phyloP scores from a whole-genome alignment of 164 flowering plant genomes.

The Nelumbo lutea region DNA sequence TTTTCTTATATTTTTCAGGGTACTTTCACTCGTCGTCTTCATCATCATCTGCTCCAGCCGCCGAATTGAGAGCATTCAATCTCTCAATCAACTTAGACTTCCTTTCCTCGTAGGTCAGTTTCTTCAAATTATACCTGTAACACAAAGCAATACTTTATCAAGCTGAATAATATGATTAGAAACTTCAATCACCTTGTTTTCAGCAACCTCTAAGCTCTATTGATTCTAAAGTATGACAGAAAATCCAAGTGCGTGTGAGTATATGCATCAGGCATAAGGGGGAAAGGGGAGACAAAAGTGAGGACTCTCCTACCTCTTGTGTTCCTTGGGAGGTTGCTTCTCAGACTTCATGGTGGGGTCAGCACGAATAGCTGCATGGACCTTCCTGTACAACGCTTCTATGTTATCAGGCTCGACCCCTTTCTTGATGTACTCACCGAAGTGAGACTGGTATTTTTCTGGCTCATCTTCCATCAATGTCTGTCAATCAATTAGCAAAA shows the following conservation, averaged over 20 bases:
- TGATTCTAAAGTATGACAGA: too few species aligned
- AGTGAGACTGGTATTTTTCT: slow-evolving; percentile 37
- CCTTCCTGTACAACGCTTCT: slow-evolving; percentile 35
- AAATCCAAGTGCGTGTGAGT: too few species aligned
- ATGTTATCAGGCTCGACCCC: slow-evolving; percentile 28
- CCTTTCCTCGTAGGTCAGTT: slow-evolving; percentile 54
- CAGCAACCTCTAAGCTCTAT: too few species aligned
- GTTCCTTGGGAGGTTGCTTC: slow-evolving; percentile 30
- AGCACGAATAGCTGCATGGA: slow-evolving; percentile 42
- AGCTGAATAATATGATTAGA: too few species aligned
- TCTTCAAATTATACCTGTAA: slow-evolving; percentile 53
- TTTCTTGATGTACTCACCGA: slow-evolving; percentile 32
- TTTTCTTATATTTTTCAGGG: background rate
- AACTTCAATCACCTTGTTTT: too few species aligned
- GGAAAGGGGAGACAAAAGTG: background rate
- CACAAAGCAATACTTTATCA: too few species aligned
- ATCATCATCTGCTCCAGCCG: slow-evolving; percentile 38
- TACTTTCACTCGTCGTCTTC: slow-evolving; percentile 20
- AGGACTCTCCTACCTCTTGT: slow-evolving; percentile 26
- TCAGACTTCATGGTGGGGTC: slow-evolving; percentile 29
- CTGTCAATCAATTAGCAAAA: slow-evolving; percentile 9
- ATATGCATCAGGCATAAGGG: too few species aligned
- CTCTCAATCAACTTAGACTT: slow-evolving; percentile 45
- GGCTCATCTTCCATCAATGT: slow-evolving; percentile 36
- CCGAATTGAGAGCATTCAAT: slow-evolving; percentile 44